These are phyloP conservation scores for Marvania coccoides DNA, from an alignment of 139 green algal genomes.

Conservation along the genomic window DNA sequence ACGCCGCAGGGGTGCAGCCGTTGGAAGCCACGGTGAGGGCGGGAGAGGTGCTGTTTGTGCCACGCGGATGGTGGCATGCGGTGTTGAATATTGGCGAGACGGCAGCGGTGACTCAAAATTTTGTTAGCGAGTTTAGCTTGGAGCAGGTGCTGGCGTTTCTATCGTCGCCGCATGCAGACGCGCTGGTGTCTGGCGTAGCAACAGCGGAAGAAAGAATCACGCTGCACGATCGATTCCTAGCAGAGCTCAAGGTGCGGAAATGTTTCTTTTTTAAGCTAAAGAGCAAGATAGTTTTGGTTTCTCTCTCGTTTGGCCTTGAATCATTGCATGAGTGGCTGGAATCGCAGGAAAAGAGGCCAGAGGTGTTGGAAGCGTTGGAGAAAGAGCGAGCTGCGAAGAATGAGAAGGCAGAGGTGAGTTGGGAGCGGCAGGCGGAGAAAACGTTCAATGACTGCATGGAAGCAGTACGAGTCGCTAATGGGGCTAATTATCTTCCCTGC, in stretches of 20 bases:
- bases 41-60: conserved; percentile 85
- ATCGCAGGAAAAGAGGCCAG: neutral
- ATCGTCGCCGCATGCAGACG: conserved; percentile 10
- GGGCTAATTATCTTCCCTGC: neutral
- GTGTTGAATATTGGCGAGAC: conserved; percentile 78
- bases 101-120: conserved; percentile 83
- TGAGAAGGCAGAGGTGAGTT: neutral
- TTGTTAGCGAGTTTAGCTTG: conserved; percentile 57
- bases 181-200: conserved; percentile 63
- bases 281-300: no score
- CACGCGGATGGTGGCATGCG: conserved; percentile 79
- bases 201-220: conserved; percentile 25
- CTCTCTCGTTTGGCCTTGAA: neutral
- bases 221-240: conserved; percentile 59
- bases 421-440: neutral
- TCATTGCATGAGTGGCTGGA: neutral
- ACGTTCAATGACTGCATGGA: neutral
- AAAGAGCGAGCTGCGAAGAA: neutral
- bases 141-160: conserved; percentile 64
- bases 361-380: neutral
- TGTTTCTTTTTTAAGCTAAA: neutral
- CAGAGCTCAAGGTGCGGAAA: conserved; percentile 16
- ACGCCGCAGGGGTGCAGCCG: conserved; percentile 19
- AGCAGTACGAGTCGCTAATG: neutral
- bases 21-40: conserved; percentile 39